A percentile compares a stretch with the other conserved stretches of the same genome.
Evolutionary conservation across 1,139 yeast genomes (phyloP).

Genomic region (Hansenula lynferdii): DNA sequence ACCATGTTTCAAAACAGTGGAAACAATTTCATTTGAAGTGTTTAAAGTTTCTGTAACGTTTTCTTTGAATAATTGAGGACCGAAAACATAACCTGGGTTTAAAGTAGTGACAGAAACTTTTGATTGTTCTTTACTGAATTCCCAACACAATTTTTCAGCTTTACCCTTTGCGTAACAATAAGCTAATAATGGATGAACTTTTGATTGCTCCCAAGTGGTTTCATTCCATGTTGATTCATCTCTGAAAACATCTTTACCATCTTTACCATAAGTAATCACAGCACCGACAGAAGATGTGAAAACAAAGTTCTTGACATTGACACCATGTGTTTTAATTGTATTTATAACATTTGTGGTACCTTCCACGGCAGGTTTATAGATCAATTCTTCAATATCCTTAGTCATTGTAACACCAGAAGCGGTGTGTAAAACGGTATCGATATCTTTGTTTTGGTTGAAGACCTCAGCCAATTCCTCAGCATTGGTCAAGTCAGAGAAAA

Average conservation of each 20-base stretch:
- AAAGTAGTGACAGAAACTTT: constrained; percentile 33
- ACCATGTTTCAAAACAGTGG: constrained; percentile 13
- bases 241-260: constrained; percentile 13
- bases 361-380: constrained; percentile 40
- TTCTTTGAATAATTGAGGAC: constrained; percentile 33
- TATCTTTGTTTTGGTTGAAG: constrained; percentile 25
- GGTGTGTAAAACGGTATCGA: constrained; percentile 34
- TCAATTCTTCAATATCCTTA: neutral
- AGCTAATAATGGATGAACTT: constrained; percentile 25
- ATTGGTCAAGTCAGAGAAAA: constrained; percentile 30
- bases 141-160: constrained; percentile 51
- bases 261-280: constrained; percentile 13
- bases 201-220: constrained; percentile 31
- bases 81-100: constrained; percentile 41
- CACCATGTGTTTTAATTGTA: constrained; percentile 38
- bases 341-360: constrained; percentile 41
- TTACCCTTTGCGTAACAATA: constrained; percentile 41
- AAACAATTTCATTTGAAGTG: constrained; percentile 31
- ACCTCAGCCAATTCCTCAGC: constrained; percentile 33
- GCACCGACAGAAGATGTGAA: constrained; percentile 53
- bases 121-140: constrained; percentile 29
- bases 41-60: constrained; percentile 24
- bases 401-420: constrained; percentile 30
- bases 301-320: constrained; percentile 44
- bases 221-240: constrained; percentile 32